These are phyloP conservation scores for Populus davidiana DNA, from an alignment of 345 rosid species.

Conservation along the genomic window DNA sequence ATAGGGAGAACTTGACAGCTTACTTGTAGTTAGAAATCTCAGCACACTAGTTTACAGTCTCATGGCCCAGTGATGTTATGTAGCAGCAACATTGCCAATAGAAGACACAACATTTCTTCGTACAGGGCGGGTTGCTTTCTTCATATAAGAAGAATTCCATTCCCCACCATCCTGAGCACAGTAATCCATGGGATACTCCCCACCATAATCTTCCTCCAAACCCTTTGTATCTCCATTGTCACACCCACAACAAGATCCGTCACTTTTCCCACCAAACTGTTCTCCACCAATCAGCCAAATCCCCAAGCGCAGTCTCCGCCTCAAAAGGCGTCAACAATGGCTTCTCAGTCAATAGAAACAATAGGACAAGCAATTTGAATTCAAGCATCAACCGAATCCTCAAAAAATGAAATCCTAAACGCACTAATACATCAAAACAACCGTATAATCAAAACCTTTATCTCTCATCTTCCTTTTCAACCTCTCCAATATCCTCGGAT, in stretches of 20 bases:
- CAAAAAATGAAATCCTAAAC: conserved; percentile 62
- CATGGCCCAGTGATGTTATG: neutral
- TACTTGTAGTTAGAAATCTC: neutral
- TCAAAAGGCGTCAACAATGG: conserved; percentile 83
- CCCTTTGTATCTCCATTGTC: conserved; percentile 22
- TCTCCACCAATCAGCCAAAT: conserved; percentile 82
- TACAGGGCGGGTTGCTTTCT: conserved; percentile 51
- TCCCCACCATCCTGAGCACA: conserved; percentile 95
- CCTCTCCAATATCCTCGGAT: conserved; percentile 69
- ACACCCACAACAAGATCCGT: conserved; percentile 31
- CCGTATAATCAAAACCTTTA: conserved; percentile 50
- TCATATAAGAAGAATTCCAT: conserved; percentile 84
- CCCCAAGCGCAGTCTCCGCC: conserved; percentile 81
- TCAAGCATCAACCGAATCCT: conserved; percentile 89
- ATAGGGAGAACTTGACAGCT: neutral
- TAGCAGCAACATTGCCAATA: neutral
- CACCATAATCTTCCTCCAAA: conserved; percentile 26
- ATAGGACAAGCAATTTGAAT: conserved; percentile 93
- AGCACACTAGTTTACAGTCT: neutral
- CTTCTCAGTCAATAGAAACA: conserved; percentile 83
- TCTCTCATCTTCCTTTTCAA: conserved; percentile 74
- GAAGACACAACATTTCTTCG: conserved; percentile 5
- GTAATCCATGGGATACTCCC: conserved; percentile 94
- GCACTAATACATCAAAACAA: conserved; percentile 88
- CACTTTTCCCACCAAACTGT: conserved; percentile 13